Evolutionary conservation across 2,329 filamentous ascomycete genomes (phyloP).

Genomic region (Setomelanomma holmii): DNA sequence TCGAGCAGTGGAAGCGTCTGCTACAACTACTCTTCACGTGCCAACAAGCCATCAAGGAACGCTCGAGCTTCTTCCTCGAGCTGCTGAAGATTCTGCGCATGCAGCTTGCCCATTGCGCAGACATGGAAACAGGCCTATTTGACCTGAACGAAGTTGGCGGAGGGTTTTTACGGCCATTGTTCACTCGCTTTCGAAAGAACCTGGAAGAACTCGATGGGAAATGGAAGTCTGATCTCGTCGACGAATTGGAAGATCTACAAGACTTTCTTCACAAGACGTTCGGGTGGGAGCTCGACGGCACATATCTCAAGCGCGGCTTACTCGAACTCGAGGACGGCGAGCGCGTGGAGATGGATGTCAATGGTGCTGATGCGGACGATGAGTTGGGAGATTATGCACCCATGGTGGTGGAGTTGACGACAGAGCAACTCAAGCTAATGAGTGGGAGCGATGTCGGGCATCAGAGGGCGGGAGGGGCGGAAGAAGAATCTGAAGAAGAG

Average conservation of each 20-base stretch:
- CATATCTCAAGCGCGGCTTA: conserved; percentile 64
- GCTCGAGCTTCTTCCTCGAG: conserved; percentile 60
- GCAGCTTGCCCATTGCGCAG: conserved; percentile 64
- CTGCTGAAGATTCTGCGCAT: conserved; percentile 58
- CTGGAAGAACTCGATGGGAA: conserved; percentile 57
- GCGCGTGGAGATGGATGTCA: conserved; percentile 65
- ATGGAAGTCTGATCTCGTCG: conserved; percentile 55
- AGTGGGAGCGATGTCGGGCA: conserved; percentile 33
- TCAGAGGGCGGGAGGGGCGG: conserved; percentile 22
- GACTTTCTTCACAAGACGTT: conserved; percentile 61
- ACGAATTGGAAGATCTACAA: conserved; percentile 63
- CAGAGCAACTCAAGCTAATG: conserved; percentile 51
- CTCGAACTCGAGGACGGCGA: conserved; percentile 70
- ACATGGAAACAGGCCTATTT: conserved; percentile 68
- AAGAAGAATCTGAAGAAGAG: conserved; percentile 48
- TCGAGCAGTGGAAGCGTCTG: conserved; percentile 71
- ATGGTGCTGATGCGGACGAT: conserved; percentile 64
- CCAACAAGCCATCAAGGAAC: conserved; percentile 57
- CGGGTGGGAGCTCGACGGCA: conserved; percentile 65
- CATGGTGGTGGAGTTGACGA: conserved; percentile 62
- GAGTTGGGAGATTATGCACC: conserved; percentile 71
- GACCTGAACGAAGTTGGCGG: conserved; percentile 63
- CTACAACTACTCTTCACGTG: conserved; percentile 65
- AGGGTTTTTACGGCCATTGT: conserved; percentile 59
- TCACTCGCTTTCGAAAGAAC: conserved; percentile 60